Percentiles rank a stretch among this genome's conserved stretches.
These are phyloP conservation scores for Nitzschia putrida DNA, from an alignment of 108 stramenopile genomes.

Conservation along the genomic window DNA sequence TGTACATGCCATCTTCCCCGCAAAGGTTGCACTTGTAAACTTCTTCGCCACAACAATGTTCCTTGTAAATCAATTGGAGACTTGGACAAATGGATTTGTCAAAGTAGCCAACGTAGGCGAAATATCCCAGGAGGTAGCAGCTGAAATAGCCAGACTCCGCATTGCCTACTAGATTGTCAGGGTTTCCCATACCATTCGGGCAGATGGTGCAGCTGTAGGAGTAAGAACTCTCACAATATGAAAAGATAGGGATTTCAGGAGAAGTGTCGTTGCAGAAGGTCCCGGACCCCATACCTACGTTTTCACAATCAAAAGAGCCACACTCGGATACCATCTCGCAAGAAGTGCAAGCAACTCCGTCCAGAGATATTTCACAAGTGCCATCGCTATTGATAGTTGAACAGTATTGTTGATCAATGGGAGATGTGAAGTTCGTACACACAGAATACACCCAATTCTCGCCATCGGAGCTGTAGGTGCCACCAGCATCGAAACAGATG, in stretches of 20 bases:
- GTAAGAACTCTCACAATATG: not conserved
- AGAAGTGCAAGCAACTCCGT: constrained; percentile 4
- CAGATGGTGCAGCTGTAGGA: constrained; percentile 12
- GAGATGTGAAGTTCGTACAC: constrained; percentile 2
- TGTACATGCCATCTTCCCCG: not conserved
- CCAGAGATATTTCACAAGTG: constrained; percentile 1
- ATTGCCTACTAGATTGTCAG: not conserved
- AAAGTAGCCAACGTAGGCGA: not conserved
- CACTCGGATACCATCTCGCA: constrained; percentile 5
- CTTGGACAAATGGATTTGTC: not conserved
- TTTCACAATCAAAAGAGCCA: constrained; percentile 18
- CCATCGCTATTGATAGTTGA: not conserved
- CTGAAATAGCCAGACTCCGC: constrained; percentile 7
- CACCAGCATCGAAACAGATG: not conserved
- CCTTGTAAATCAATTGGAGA: not conserved
- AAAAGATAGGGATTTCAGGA: not conserved
- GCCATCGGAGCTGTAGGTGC: constrained; percentile 1
- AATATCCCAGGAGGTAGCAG: not conserved
- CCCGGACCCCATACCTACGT: not conserved
- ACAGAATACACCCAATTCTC: not conserved
- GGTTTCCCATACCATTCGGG: not conserved
- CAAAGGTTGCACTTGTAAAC: constrained; percentile 8
- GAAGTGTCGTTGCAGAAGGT: not conserved
- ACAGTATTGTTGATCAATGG: constrained; percentile 5
- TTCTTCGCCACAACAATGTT: constrained; percentile 5